Base-by-base conservation (phyloP, 1,284 basidiomycete genomes). In the Prillingera fragicola region DNA sequence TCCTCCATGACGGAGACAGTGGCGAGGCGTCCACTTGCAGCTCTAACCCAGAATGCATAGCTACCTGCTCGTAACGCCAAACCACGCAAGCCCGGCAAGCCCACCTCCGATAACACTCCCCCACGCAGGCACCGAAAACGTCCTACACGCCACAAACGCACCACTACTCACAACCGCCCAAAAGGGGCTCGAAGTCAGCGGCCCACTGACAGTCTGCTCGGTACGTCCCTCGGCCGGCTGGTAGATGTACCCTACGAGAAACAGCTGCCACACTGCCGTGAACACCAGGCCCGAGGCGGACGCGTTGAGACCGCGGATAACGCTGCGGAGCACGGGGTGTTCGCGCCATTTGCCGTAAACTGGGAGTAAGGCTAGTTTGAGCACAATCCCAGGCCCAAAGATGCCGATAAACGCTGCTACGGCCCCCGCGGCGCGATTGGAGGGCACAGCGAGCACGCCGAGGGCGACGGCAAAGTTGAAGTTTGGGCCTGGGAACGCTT, bases 391-490 rank as follows among this genome's bases (percentile, higher is more conserved):
- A 3, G 77, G 77, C 1, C 66, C 50, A 52, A 78, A 78, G 32
- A 78, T 78, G 5, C 74, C 77, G 3, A 76, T 27, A 56, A 69
- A 79, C 5, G 74, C 78, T 5, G 79, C 60, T 4, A 79, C 28
- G 0, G 74, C 77, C 3, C 77, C 78, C 1, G 76, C 54, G 5
- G 70, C 60, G 4, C 63, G 62, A 15, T 69, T 57, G 5, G 43
- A 48, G 1, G 62, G 59, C 3, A 72, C 29, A 0, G 71, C 65
- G 27, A 81, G 70, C 6, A 76, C 73, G 17, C 79, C 79, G 24
- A 80, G 73, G 54, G 77, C 80, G 17, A 76, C 74, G 4, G 79
- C 76, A 57, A 74, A 80, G 59, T 78, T 78, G 64, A 81, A 81
- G 59, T 79, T 78, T 12, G 79, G 79, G 2, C 80, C 78, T 1